Evolutionary conservation across 2,329 filamentous ascomycete species (phyloP).

Genomic region (Polytolypa hystricis): DNA sequence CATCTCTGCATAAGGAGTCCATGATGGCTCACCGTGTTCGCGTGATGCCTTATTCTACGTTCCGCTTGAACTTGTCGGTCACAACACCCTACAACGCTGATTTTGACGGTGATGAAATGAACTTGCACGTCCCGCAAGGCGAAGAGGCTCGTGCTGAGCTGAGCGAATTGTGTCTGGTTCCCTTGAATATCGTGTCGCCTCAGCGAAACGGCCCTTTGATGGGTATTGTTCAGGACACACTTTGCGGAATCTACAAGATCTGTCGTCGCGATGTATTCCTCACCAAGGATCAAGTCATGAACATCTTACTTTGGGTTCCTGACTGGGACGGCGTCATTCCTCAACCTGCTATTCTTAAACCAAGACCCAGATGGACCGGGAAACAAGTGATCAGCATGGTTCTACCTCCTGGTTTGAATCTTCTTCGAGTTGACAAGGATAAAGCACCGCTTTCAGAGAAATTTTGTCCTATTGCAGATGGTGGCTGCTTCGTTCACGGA

Average conservation of each 20-base stretch:
- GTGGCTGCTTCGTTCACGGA: slow-evolving; percentile 69
- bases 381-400: slow-evolving; percentile 96
- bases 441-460: slow-evolving; percentile 42
- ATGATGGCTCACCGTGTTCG: slow-evolving; percentile 99
- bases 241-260: slow-evolving; percentile 95
- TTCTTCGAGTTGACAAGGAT: slow-evolving; percentile 55
- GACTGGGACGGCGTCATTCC: slow-evolving; percentile 95
- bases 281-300: slow-evolving; percentile 86
- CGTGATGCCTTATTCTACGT: slow-evolving; percentile 98
- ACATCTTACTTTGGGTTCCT: slow-evolving; percentile 93
- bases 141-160: slow-evolving; percentile 95
- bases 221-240: slow-evolving; percentile 98
- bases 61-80: slow-evolving; percentile 92
- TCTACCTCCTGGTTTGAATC: slow-evolving; percentile 75
- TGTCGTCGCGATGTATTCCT: slow-evolving; percentile 87
- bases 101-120: slow-evolving; percentile 99
- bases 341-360: slow-evolving; percentile 85
- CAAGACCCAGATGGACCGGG: slow-evolving; percentile 86
- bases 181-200: slow-evolving; percentile 93
- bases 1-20: slow-evolving; percentile 97
- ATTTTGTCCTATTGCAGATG: slow-evolving; percentile 57
- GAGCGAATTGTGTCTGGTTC: slow-evolving; percentile 92
- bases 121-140: slow-evolving; percentile 95
- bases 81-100: slow-evolving; percentile 99
- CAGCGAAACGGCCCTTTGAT: slow-evolving; percentile 95